These are phyloP conservation scores for Cylindrotheca closterium DNA, from an alignment of 108 stramenopile genomes.

Conservation along the genomic window DNA sequence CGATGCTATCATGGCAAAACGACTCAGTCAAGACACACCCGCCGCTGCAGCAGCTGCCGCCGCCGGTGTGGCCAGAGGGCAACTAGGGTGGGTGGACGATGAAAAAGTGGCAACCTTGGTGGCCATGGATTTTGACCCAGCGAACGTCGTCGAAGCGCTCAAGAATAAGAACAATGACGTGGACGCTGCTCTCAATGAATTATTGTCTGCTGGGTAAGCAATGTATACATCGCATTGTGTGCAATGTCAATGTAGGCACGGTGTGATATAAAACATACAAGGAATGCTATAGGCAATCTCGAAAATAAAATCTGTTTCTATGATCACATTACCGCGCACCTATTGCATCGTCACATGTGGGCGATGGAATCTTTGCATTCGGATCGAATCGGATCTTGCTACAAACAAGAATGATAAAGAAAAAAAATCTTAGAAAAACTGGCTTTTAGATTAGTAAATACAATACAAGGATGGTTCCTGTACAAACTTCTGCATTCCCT, in stretches of 20 bases:
- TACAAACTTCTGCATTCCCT: too few relatives aligned
- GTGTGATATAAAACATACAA: not conserved
- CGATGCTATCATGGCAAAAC: slow-evolving; percentile 50
- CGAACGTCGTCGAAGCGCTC: slow-evolving; percentile 47
- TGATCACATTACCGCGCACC: not conserved
- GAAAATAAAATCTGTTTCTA: not conserved
- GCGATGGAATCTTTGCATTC: too few relatives aligned
- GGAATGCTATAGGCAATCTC: not conserved
- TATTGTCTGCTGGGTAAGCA: slow-evolving; percentile 25
- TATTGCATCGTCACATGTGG: too few relatives aligned
- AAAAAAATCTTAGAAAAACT: too few relatives aligned
- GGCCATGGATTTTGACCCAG: slow-evolving; percentile 67
- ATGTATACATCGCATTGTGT: not conserved
- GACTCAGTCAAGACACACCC: slow-evolving; percentile 7
- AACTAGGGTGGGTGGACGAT: slow-evolving; percentile 44
- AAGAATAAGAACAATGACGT: slow-evolving; percentile 52
- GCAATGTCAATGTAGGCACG: not conserved
- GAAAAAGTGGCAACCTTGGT: slow-evolving; percentile 57
- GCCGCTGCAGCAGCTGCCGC: slow-evolving; percentile 12
- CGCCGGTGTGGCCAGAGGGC: not conserved
- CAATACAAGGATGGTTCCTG: too few relatives aligned
- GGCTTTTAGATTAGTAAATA: too few relatives aligned
- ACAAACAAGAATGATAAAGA: too few relatives aligned
- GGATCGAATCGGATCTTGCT: too few relatives aligned
- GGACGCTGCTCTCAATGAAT: slow-evolving; percentile 55